Percentiles rank a stretch among this genome's conserved stretches.
These are phyloP conservation scores for Candida taoyuanica DNA, from an alignment of 805 yeast genomes.

Conservation along the genomic window DNA sequence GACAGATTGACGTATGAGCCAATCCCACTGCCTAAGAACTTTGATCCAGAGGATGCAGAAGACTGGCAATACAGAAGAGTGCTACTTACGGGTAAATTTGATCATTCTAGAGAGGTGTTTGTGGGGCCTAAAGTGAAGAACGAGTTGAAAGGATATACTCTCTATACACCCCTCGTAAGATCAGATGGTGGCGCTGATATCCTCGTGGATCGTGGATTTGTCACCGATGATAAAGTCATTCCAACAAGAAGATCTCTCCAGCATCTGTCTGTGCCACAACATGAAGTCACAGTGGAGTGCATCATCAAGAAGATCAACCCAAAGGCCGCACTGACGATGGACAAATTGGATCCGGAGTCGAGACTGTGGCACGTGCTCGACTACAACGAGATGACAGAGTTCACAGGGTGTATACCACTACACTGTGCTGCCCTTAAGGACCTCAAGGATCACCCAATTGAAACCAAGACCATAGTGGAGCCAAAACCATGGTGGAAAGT, in stretches of 20 bases:
- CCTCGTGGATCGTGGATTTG: conserved; percentile 90
- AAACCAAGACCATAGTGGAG: conserved; percentile 28
- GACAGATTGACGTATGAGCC: conserved; percentile 73
- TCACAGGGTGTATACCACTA: conserved; percentile 63
- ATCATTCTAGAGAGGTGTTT: conserved; percentile 81
- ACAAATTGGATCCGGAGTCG: conserved; percentile 60
- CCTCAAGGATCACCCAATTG: conserved; percentile 55
- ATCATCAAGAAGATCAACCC: conserved; percentile 64
- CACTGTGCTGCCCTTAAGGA: conserved; percentile 73
- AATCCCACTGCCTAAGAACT: conserved; percentile 60
- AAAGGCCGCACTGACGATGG: conserved; percentile 63
- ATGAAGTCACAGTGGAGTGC: conserved; percentile 64
- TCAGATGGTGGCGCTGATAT: conserved; percentile 71
- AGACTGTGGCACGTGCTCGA: conserved; percentile 77
- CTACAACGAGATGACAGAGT: conserved; percentile 71
- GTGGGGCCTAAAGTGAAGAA: conserved; percentile 85
- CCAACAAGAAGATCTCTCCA: conserved; percentile 56
- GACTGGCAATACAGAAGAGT: conserved; percentile 84
- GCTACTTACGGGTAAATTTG: conserved; percentile 69
- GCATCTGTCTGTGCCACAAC: conserved; percentile 63
- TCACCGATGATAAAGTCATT: conserved; percentile 58
- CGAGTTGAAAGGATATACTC: conserved; percentile 68
- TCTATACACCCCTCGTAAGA: conserved; percentile 79
- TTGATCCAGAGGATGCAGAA: conserved; percentile 58
- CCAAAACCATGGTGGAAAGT: conserved; percentile 29